Evolutionary conservation across 2,329 filamentous ascomycete genomes (phyloP), one percentile per base, ranked within the genome.

Genomic region (Botrytis fragariae): DNA sequence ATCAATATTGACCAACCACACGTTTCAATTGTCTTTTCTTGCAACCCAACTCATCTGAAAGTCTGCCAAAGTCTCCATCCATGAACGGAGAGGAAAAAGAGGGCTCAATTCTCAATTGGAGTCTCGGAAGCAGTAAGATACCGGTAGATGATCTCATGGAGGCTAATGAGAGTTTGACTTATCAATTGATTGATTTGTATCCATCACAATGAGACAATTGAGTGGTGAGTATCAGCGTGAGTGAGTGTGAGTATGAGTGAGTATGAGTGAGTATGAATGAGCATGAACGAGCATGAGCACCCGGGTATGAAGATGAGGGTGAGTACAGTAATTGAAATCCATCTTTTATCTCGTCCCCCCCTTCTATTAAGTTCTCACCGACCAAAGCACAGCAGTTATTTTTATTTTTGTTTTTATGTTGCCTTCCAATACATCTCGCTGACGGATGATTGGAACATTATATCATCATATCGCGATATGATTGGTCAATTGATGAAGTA

Each of bases 1-100:
- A 70, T 60, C 68, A 20, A 39, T 44, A 64, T 57, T 65, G 69
- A 65, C 69, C 69, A 71, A 71, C 61, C 61, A 71, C 42, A 64
- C 39, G 44, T 44, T 44, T 48, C 69, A 71, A 71, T 71, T 35
- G 48, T 25, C n/a, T 32, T 9, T 57, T 54, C 35, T 44, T 18
- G n/a, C 57, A 64, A 71, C 69, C 59, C 69, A 71, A 67, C 64
- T 57, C 45, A 64, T 48, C 44, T 48, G 32, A 42, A 51, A 18
- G 59, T 61, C 37, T 70, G 54, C 29, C 68, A 45, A 14, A 25
- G 32, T 39, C 48, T 51, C 48, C 48, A 51, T 54, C 48, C 48
- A 54, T 61, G 42, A 12, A 12, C 16, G 29, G 10, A 8, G 10
- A 8, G 16, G 20, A 29, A n/a, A 64, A 64, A 20, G 44, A 62